Conservation (phyloP, 352 stramenopile genomes). For the Pythium sp. region DNA sequence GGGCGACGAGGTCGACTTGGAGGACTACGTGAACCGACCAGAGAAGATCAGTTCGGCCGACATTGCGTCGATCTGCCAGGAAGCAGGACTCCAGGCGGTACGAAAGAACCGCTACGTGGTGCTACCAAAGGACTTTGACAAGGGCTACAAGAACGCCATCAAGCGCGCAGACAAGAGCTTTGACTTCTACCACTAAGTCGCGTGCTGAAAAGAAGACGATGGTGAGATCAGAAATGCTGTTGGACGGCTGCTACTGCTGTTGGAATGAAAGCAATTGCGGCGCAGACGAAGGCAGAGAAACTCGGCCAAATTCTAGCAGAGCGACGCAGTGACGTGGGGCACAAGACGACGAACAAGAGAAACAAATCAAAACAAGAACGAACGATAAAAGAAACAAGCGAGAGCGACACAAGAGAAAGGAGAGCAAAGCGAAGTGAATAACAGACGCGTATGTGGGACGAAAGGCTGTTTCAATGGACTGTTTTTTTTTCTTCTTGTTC, state of each 20-base stretch:
- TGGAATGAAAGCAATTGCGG: neutral
- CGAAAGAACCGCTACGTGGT: conserved; percentile 99
- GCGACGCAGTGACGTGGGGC: neutral
- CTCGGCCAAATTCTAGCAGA: neutral
- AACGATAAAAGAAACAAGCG: neutral
- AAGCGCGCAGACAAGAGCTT: conserved; percentile 99
- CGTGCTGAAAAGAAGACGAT: neutral
- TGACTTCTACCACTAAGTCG: conserved; percentile 96
- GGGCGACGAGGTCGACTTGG: conserved; percentile 98
- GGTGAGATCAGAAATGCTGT: neutral
- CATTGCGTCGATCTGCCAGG: conserved; percentile 98
- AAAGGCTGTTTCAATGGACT: neutral
- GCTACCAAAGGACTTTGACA: conserved; percentile 99
- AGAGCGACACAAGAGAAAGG: neutral
- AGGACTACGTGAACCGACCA: conserved; percentile 99
- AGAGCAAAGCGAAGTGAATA: neutral
- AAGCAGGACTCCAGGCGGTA: conserved; percentile 98
- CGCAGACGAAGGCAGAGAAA: neutral
- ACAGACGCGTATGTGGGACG: neutral
- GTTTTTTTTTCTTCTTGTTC: neutral
- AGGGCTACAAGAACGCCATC: conserved; percentile 99
- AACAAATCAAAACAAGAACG: neutral
- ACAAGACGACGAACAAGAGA: neutral
- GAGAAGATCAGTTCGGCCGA: conserved; percentile 99
- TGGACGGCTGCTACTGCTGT: neutral